phyloP scores from a whole-genome alignment of 257 asterid species.

The Ocimum tenuiflorum region DNA sequence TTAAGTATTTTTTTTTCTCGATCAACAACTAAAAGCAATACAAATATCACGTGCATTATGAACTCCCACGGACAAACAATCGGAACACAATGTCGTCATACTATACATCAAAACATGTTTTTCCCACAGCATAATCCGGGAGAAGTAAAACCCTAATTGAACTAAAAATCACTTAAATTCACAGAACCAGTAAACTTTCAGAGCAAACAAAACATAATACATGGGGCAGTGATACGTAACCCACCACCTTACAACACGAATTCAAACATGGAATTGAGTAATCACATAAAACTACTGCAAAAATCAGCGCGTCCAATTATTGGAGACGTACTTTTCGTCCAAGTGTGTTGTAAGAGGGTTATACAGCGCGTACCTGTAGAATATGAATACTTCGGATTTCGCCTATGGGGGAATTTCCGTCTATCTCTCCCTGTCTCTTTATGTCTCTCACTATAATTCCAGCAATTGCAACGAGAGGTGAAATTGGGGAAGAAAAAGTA shows the following conservation, averaged over 20 bases:
- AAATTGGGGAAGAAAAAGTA: slow-evolving; percentile 10
- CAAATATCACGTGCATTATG: no score
- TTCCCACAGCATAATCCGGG: background rate
- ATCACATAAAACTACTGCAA: background rate
- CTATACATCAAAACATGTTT: background rate
- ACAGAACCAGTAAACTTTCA: slow-evolving; percentile 6
- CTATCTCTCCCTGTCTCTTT: no score
- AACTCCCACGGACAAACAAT: no score
- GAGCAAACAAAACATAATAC: background rate
- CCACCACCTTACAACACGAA: background rate
- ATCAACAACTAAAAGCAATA: background rate
- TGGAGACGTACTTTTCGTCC: background rate
- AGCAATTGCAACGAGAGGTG: slow-evolving; percentile 3
- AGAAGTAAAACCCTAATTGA: slow-evolving; percentile 25
- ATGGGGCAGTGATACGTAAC: background rate
- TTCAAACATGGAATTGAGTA: background rate
- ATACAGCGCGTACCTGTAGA: slow-evolving; percentile 21
- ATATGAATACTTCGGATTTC: background rate
- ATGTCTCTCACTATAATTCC: background rate
- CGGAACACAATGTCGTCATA: background rate
- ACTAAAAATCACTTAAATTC: background rate
- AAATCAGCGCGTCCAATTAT: background rate
- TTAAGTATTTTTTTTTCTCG: background rate
- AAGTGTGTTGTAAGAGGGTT: no score
- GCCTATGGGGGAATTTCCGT: background rate